Evolutionary conservation across 148 eudicot species (phyloP), one percentile per base, ranked within the genome.

Genomic region (Heliamphora exappendiculata): DNA sequence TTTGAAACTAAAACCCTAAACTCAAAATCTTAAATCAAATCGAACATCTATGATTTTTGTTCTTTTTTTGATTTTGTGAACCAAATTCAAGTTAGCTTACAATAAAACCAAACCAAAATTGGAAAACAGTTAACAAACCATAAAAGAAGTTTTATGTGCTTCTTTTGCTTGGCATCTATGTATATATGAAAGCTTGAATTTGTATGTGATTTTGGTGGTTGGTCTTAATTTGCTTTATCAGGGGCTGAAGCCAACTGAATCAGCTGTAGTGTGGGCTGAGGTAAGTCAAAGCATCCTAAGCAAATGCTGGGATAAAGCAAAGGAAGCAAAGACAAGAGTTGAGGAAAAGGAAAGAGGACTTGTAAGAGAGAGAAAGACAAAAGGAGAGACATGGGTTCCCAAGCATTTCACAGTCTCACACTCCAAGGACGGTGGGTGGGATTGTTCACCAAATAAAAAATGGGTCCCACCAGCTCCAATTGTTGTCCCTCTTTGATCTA

Each of bases 221-320:
- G 20, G 17, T n/a, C n/a, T n/a, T n/a, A n/a, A n/a, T 73, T 44
- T 79, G 62, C 34, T 13, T 67, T n/a, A n/a, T 22, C 70, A 91
- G 98, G 90, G 81, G 36, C 73, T 93, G 42, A 51, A 65, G 67
- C 29, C 81, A 69, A 91, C 82, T 59, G 98, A 93, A 78, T 93
- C 98, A 54, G 82, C 87, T 4, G 74, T 78, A 22, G 90, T 91
- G 34, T 93, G 98, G 98, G 87, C 77, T 3, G 84, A 93, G 70
- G 97, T 93, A 63, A 91, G 86, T 74, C 80, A 79, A 79, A 82
- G 83, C 26, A 88, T 93, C 13, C n/a, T 93, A 72, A 79, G 70
- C 53, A 89, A 79, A 77, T 67, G 73, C 8, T 93, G 98, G 98
- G 96, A 88, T 2, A 87, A 82, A 81, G 98, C 98, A 74, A 84